Base-by-base conservation (phyloP, 768 basidiomycete genomes). In the Naganishia vishniacii region DNA sequence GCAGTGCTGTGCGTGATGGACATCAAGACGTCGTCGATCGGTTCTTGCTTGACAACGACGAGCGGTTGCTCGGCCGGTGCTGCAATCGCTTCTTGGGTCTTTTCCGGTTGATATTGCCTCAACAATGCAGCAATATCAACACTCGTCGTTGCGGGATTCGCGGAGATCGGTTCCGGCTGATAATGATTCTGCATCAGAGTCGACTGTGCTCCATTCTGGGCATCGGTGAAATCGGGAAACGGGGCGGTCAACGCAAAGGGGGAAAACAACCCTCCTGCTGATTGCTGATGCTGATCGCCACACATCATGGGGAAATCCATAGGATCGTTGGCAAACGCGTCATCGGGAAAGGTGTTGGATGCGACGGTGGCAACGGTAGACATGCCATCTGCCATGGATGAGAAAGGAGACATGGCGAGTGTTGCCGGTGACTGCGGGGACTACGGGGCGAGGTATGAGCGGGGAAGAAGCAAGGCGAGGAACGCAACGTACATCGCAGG, bases 331-430 rank as follows among this genome's bases (percentile, higher is more conserved):
- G n/a, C n/a, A n/a, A n/a, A n/a, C n/a, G 31, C 6, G 31, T 26
- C 31, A 12, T 51, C 53, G 23, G 20, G 34, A 13, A 56, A 56
- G 1, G 32, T 40, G 37, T 56, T 56, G 31, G 32, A 56, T 20
- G 53, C 53, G 53, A 56, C 25, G n/a, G 53, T 56, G 8, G 34
- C 53, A 20, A 44, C 42, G 42, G 42, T 44, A 18, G 42, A 44
- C 5, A 18, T 44, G 13, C 42, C 42, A 18, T 44, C 37, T 40
- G 37, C 37, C 37, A 51, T 51, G 4, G 49, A 40, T n/a, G 53
- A 56, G 26, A 56, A 56, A 20, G 53, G 53, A 16, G 53, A 56
- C 53, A 56, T 56, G 34, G 53, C 53, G 32, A 56, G 53, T 40
- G 53, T 56, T 26, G 34, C 53, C 11, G 53, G 53, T n/a, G 53